phyloP scores from a whole-genome alignment of 495 filamentous ascomycete genomes.

The Neurospora pannonica region DNA sequence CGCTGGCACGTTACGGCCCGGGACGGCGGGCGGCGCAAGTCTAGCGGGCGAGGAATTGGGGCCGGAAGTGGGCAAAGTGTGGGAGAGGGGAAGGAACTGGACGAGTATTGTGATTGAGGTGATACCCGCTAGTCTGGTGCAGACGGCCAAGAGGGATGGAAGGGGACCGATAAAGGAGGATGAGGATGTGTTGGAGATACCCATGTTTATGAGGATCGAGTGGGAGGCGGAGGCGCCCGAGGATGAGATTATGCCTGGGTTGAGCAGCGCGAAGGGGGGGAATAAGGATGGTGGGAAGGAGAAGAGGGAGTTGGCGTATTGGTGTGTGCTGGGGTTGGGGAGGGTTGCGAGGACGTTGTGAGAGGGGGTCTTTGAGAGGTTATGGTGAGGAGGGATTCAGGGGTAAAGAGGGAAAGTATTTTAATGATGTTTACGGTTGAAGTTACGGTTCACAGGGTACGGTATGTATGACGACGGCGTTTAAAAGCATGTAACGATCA shows the following conservation, averaged over 20 bases:
- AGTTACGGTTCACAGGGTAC: not conserved
- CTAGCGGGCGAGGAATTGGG: slow-evolving; percentile 24
- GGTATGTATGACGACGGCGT: not conserved
- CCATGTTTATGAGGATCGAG: slow-evolving; percentile 83
- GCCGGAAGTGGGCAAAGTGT: slow-evolving; percentile 87
- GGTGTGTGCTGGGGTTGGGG: slow-evolving; percentile 85
- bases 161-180: slow-evolving; percentile 47
- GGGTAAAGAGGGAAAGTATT: not conserved
- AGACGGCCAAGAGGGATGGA: slow-evolving; percentile 18
- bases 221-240: slow-evolving; percentile 75
- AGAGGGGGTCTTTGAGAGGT: not conserved
- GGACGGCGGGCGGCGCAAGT: slow-evolving; percentile 29
- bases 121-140: slow-evolving; percentile 51
- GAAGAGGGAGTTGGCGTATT: slow-evolving; percentile 79
- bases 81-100: slow-evolving; percentile 93
- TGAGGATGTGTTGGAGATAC: slow-evolving; percentile 90
- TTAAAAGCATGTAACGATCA: not conserved
- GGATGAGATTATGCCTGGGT: slow-evolving; percentile 44
- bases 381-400: not conserved
- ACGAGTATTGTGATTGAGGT: slow-evolving; percentile 87
- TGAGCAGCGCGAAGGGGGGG: slow-evolving; percentile 14
- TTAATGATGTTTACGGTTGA: not conserved
- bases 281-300: slow-evolving; percentile 26
- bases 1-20: slow-evolving; percentile 6
- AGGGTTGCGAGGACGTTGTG: slow-evolving; percentile 39